Base-by-base conservation (phyloP, 1,284 basidiomycete genomes). In the Ceratobasidium sp. region DNA sequence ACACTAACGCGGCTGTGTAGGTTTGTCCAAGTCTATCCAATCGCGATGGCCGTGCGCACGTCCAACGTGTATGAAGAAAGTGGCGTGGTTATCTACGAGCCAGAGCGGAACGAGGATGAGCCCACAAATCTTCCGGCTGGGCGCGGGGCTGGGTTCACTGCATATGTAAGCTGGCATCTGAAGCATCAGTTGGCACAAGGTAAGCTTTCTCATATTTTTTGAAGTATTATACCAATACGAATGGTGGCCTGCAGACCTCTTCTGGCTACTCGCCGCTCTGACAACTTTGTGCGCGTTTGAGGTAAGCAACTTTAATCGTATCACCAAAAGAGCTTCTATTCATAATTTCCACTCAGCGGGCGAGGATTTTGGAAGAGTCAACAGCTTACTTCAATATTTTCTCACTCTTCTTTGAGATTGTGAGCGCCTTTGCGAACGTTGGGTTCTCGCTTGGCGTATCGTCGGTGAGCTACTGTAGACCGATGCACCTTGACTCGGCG, bases 11-110 rank as follows among this genome's bases (percentile, higher is more conserved):
- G n/a, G n/a, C n/a, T n/a, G n/a, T n/a, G n/a, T n/a, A n/a, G n/a
- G n/a, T n/a, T n/a, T n/a, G n/a, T n/a, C n/a, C n/a, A n/a, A n/a
- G 54, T 44, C 1, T 23, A 46, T 44, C 17, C 54, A 13, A 86
- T 90, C 57, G 89, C 89, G 23, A 83, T 90, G 75, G 89, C 88
- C 81, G 95, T 99, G 12, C 94, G 97, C n/a, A 91, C 94, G n/a
- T 98, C 97, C 26, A 99, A 99, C 84, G 97, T 99, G 0, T 99
- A 98, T 84, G 97, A 99, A 84, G 96, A 98, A 82, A 91, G 90
- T 78, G 94, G 93, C 0, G 87, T 96, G 15, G 95, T 95, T 0
- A 86, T 97, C 48, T 96, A 91, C 82, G 85, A 87, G 15, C 86
- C 89, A 9, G 84, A 83, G 6, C 81, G 84, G 0, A 82, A 85